Percentiles rank a stretch among this genome's conserved stretches.
Evolutionary conservation across 306 rosid species (phyloP).

Genomic region (Aeschynomene evenia): DNA sequence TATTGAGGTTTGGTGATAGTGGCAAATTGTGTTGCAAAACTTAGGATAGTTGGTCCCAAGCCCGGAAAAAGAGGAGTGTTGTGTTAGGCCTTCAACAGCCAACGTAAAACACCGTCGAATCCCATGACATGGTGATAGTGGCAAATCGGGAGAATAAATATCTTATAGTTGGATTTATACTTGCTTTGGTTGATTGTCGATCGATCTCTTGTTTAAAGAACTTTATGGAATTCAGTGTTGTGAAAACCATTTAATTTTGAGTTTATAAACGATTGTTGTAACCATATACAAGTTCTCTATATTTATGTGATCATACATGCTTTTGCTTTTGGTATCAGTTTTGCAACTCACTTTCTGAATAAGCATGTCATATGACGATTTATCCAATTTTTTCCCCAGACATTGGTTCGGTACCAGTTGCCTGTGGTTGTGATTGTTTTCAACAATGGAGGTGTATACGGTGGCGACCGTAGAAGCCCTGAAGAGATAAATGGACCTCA

Average conservation of each 20-base stretch:
- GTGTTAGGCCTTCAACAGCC: too few species aligned
- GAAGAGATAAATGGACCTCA: conserved; percentile 83
- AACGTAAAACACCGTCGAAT: too few species aligned
- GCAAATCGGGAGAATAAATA: background rate
- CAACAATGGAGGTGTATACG: conserved; percentile 76
- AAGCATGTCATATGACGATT: background rate
- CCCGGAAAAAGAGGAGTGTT: too few species aligned
- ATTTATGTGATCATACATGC: background rate
- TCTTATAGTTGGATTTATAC: background rate
- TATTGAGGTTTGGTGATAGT: conserved; percentile 3
- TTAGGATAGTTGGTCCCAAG: too few species aligned
- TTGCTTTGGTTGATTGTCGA: background rate
- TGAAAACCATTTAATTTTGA: background rate
- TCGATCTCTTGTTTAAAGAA: background rate
- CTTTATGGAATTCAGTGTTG: background rate
- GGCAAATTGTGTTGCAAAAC: too few species aligned
- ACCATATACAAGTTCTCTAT: background rate
- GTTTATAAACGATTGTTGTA: background rate
- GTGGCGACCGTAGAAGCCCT: conserved; percentile 38
- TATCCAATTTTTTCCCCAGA: conserved; percentile 48
- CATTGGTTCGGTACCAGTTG: conserved; percentile 91
- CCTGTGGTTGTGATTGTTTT: conserved; percentile 89
- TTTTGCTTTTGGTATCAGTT: background rate
- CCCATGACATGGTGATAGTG: too few species aligned
- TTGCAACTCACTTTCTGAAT: conserved; percentile 12